Percentiles rank a stretch among this genome's conserved stretches.
Conservation (phyloP, 805 yeast genomes). For the Wickerhamiella alocasiicola region DNA sequence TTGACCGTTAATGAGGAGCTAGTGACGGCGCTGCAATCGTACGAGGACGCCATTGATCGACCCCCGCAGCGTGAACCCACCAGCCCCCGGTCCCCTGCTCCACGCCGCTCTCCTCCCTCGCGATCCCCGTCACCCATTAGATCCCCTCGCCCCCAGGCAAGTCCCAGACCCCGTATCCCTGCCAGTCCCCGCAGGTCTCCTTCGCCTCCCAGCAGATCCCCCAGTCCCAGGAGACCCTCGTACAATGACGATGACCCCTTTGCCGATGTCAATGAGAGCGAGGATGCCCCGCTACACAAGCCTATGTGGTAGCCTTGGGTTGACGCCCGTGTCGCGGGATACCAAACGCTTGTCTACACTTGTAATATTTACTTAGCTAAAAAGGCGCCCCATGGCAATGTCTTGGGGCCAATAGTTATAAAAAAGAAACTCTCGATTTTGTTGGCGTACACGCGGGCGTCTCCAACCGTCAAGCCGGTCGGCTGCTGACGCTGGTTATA, state of each 20-base stretch:
- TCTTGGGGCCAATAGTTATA: slow-evolving; percentile 3
- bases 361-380: neutral
- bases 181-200: no score
- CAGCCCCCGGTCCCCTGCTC: slow-evolving; percentile 17
- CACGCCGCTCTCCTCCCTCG: neutral
- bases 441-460: neutral
- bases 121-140: slow-evolving; percentile 13
- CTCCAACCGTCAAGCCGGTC: slow-evolving; percentile 1
- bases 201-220: slow-evolving; percentile 13
- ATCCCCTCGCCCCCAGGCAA: slow-evolving; percentile 11
- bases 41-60: slow-evolving; percentile 35
- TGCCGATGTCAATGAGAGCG: slow-evolving; percentile 36
- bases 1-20: slow-evolving; percentile 85
- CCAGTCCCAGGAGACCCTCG: neutral
- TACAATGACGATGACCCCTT: slow-evolving; percentile 35
- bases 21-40: slow-evolving; percentile 56
- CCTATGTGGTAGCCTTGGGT: slow-evolving; percentile 19
- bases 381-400: slow-evolving; percentile 7
- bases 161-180: neutral
- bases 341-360: neutral
- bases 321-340: neutral
- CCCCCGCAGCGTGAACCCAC: slow-evolving; percentile 15
- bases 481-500: neutral
- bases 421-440: neutral
- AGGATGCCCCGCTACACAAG: slow-evolving; percentile 18